Evolutionary conservation across 352 stramenopile genomes (phyloP), one percentile per base, ranked within the genome.

Genomic region (Globisporangium ultimum): DNA sequence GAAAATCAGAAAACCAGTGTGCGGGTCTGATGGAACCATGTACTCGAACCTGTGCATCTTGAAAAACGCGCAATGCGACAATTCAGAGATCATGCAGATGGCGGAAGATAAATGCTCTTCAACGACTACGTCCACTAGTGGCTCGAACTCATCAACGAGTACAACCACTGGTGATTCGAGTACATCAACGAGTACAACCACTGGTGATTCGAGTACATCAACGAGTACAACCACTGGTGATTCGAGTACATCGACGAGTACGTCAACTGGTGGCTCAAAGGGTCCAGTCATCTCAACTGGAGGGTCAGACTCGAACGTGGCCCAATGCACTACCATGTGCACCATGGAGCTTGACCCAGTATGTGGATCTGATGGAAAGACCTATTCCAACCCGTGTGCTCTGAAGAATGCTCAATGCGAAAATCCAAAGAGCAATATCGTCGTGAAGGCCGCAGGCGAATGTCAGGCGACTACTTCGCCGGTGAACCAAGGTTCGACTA

Each of bases 311-410:
- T 22, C 46, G 2, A 13, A 2, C 2, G 2, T 6, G 11, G 6
- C 46, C 3, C 3, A 17, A 8, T 51, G 46, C 22, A 22, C 12
- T 9, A 22, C 18, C 18, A 21, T 51, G 11, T 51, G 46, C 46
- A 51, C 46, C 18, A 17, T 15, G 15, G 34, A 36, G 1, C 43
- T 47, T 13, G 28, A 52, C 42, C 50, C 57, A 12, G 69, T 77
- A 20, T 77, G 69, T 34, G 69, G 69, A 34, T 71, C 55, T 48
- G 60, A 77, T 46, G 63, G 63, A 34, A 73, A 71, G 53, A 77
- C 69, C 9, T 77, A 77, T 52, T 40, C 28, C 9, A 48, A 60
- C 34, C 24, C 17, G 11, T 60, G 54, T 43, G 43, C 42, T 21
- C 38, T 60, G n/a, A 24, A 7, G 20, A 43, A 40, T 43, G 54